Base-by-base conservation (phyloP, 805 yeast genomes). In the Starmerella geochares region DNA sequence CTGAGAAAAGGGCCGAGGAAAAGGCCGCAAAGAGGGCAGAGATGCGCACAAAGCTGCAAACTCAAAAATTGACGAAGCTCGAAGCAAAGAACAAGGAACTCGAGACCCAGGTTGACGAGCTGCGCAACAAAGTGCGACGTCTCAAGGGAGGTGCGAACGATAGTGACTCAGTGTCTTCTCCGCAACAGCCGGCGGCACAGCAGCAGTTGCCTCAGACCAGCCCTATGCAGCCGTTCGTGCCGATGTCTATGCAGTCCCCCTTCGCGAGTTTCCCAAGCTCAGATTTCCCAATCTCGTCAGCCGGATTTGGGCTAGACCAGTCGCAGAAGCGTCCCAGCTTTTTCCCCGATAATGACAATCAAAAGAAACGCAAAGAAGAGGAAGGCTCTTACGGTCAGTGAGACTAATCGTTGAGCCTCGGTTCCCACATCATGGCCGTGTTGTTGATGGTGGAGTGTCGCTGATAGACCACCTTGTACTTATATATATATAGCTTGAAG, bases 61-160 rank as follows among this genome's bases (percentile, higher is more conserved):
- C 72, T 56, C 70, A 71, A 54, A 79, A 75, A 61, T 66, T 76
- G n/a, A 78, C 74, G 39, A 72, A 72, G 46, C 67, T 76, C 25
- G 78, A 75, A 52, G 66, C 63, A 42, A 71, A 71, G 29, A 66
- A 59, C 49, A 43, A 53, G 45, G 58, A 56, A 31, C 55, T 55
- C n/a, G 50, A 50, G 17, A 29, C 27, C 2, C 43, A 49, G 31
- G 41, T 49, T 9, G 52, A 46, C 4, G 50, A 52, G 29, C 47
- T 53, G 16, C 33, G 53, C 14, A 54, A 48, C 24, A 52, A 52
- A 28, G 54, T 58, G 20, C 53, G 60, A 20, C 46, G 55, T 21
- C 47, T 56, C 29, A 58, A 58, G 44, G 60, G 60, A 13, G 61
- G 60, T 4, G 48, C 36, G 9, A 19, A 9, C 8, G 49, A 31